These are phyloP conservation scores for Microsporum canis DNA, from an alignment of 2,329 filamentous ascomycete species.

Conservation along the genomic window DNA sequence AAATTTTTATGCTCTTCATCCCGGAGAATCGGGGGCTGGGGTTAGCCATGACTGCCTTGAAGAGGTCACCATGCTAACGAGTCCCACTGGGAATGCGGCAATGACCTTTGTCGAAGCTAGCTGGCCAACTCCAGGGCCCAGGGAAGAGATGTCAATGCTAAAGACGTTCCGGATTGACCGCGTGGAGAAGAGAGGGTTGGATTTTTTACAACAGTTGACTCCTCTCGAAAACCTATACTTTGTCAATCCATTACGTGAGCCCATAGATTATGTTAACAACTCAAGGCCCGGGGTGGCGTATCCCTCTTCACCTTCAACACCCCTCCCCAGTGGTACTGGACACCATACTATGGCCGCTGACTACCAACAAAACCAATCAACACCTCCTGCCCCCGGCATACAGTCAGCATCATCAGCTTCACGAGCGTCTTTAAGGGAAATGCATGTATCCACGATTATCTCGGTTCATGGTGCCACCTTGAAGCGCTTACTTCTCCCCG, in stretches of 20 bases:
- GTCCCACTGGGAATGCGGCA: constrained; percentile 25
- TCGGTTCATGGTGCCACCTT: constrained; percentile 41
- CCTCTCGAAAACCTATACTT: constrained; percentile 44
- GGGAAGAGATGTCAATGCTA: constrained; percentile 16
- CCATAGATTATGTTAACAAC: constrained; percentile 25
- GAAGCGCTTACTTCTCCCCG: constrained; percentile 46
- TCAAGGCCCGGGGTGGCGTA: constrained; percentile 10
- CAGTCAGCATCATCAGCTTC: constrained; percentile 17
- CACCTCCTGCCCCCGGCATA: neutral
- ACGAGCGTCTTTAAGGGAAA: constrained; percentile 27
- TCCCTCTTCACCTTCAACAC: constrained; percentile 8
- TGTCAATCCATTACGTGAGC: constrained; percentile 31
- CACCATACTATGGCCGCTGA: constrained; percentile 10
- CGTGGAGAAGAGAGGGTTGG: constrained; percentile 34
- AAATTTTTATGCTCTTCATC: constrained; percentile 47
- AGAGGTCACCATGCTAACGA: constrained; percentile 45
- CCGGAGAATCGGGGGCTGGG: constrained; percentile 35
- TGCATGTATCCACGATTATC: constrained; percentile 38
- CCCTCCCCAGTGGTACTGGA: constrained; percentile 4
- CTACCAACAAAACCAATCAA: neutral
- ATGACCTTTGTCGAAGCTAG: constrained; percentile 47
- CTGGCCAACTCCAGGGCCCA: constrained; percentile 33
- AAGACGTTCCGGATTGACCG: constrained; percentile 42
- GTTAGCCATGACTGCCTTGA: constrained; percentile 34
- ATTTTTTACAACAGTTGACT: constrained; percentile 32